Conservation (phyloP, 768 basidiomycete genomes). For the Suillus luteus region DNA sequence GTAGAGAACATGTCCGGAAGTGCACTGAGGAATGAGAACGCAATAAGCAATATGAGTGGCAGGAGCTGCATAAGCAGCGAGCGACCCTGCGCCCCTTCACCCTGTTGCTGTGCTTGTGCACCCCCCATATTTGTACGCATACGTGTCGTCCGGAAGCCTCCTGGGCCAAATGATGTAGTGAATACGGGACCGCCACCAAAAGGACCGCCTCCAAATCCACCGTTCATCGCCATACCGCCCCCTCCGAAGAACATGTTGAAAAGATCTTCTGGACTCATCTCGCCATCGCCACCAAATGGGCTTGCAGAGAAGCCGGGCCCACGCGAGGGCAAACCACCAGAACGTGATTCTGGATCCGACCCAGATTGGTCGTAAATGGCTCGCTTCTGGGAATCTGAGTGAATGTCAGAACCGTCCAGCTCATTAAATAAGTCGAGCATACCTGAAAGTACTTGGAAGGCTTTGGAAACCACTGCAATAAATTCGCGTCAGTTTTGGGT, state of each 20-base stretch:
- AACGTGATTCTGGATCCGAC: slow-evolving; percentile 86
- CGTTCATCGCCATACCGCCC: slow-evolving; percentile 46
- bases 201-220: slow-evolving; percentile 57
- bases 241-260: slow-evolving; percentile 99
- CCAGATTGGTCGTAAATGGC: slow-evolving; percentile 84
- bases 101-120: slow-evolving; percentile 37
- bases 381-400: slow-evolving; percentile 81
- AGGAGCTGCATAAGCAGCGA: slow-evolving; percentile 75
- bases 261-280: slow-evolving; percentile 92
- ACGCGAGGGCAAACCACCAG: slow-evolving; percentile 63
- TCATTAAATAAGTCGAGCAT: slow-evolving; percentile 3
- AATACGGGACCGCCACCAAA: slow-evolving; percentile 54
- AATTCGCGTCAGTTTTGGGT: slow-evolving; percentile 11
- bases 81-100: slow-evolving; percentile 47
- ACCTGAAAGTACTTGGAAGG: slow-evolving; percentile 93
- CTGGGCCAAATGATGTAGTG: slow-evolving; percentile 75
- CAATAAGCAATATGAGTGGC: slow-evolving; percentile 82
- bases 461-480: slow-evolving; percentile 89
- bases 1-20: slow-evolving; percentile 76
- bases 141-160: slow-evolving; percentile 77
- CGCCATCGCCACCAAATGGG: slow-evolving; percentile 64
- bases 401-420: slow-evolving; percentile 5
- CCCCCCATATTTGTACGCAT: slow-evolving; percentile 46
- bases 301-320: slow-evolving; percentile 51
- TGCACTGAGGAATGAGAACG: slow-evolving; percentile 80